Evolutionary conservation across 805 yeast species (phyloP), one percentile per base, ranked within the genome.

Genomic region (Candida ficus): DNA sequence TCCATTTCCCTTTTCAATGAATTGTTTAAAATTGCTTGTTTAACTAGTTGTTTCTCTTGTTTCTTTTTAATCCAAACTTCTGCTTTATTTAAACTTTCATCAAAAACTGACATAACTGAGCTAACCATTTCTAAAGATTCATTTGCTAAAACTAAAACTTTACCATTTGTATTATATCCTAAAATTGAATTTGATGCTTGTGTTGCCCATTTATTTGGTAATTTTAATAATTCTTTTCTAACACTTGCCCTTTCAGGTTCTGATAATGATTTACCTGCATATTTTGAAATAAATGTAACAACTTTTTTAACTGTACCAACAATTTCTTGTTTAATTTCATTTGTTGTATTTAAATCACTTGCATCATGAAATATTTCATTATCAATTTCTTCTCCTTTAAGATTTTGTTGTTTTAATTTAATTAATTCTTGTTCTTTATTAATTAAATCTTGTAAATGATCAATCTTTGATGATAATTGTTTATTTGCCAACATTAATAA

Each of bases 271-370:
- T 71, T 76, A 0, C 90, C 88, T 1, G 89, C 85, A 50, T 87
- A 86, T 47, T 84, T 85, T 4, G 97, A 86, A 10, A 93, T 84
- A 29, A 91, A 77, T 30, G 80, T 77, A 27, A 90, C 89, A 35
- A 89, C 88, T 57, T 88, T 91, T 58, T 87, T 86, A 20, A 93
- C 90, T 0, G 97, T 93, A 1, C 84, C 75, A 8, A 90, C 81
- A 27, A 91, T 87, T 50, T 91, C 99, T 49, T 80, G 75, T 47
- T 86, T 83, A 27, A 90, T 72, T 33, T 78, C 56, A 21, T 38
- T 29, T 2, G 50, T 37, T 3, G 53, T 32, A 46, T 53, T 33
- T 47, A 59, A 45, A 52, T 56, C 43, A 5, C 39, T 22, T 11
- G 61, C 57, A 19, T 63, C 68, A 45, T 64, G 67, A 42, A 49